These are phyloP conservation scores for Anethum foeniculum DNA, from an alignment of 140 eudicot species.

Conservation along the genomic window DNA sequence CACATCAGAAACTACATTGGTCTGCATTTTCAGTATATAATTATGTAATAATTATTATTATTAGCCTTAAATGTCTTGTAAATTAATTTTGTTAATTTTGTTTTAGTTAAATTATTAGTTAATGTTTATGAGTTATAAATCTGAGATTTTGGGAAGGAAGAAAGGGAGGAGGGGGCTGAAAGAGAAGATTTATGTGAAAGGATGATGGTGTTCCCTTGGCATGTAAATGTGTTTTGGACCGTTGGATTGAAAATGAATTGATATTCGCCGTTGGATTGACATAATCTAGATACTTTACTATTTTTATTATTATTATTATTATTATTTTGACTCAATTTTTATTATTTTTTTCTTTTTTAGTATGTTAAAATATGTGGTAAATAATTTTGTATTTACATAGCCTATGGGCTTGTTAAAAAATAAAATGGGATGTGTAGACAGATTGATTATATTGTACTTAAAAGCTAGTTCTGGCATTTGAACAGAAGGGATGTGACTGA, in stretches of 20 bases:
- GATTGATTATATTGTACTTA: neutral
- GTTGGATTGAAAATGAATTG: conserved; percentile 37
- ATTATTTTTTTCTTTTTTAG: neutral
- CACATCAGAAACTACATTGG: conserved; percentile 12
- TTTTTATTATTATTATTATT: no score
- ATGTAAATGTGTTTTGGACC: conserved; percentile 14
- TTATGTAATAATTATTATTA: no score
- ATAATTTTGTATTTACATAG: no score
- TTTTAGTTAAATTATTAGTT: no score
- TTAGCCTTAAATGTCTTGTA: no score
- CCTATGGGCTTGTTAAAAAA: no score
- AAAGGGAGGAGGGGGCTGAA: conserved; percentile 22
- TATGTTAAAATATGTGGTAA: no score
- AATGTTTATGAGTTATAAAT: conserved; percentile 15
- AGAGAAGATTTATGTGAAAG: conserved; percentile 23
- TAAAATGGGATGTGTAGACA: neutral
- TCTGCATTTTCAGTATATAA: neutral
- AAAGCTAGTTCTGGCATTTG: neutral
- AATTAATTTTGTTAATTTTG: no score
- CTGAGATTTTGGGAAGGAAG: conserved; percentile 26
- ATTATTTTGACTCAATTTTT: no score
- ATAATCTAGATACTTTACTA: conserved; percentile 7
- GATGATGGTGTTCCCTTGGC: conserved; percentile 31
- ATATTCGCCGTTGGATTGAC: conserved; percentile 31
- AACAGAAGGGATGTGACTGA: neutral